Conservation (phyloP, 2,329 filamentous ascomycete genomes). For the Ustulina deusta region DNA sequence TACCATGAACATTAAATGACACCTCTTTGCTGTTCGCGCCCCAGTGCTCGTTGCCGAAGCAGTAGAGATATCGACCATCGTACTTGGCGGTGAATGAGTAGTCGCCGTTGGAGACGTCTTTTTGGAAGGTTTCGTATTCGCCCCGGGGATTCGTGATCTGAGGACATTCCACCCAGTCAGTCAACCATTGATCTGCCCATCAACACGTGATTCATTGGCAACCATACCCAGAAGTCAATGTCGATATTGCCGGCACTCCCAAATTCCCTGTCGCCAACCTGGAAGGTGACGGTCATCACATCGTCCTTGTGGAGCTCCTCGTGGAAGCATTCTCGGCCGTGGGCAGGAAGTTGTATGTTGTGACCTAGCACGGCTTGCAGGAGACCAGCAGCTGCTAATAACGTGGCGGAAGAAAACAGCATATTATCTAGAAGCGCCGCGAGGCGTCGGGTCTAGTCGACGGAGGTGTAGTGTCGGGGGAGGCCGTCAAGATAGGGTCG, state of each 20-base stretch:
- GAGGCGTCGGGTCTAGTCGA: slow-evolving; percentile 28
- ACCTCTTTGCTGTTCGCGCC: slow-evolving; percentile 96
- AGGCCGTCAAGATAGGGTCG: slow-evolving; percentile 26
- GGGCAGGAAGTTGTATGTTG: slow-evolving; percentile 94
- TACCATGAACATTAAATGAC: slow-evolving; percentile 98
- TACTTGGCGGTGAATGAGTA: slow-evolving; percentile 87
- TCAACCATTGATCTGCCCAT: slow-evolving; percentile 16
- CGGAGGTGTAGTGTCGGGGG: slow-evolving; percentile 17
- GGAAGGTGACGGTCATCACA: slow-evolving; percentile 98
- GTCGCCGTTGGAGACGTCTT: slow-evolving; percentile 87
- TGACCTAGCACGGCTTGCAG: slow-evolving; percentile 73
- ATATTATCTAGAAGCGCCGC: slow-evolving; percentile 50
- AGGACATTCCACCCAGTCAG: slow-evolving; percentile 36
- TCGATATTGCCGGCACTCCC: slow-evolving; percentile 94
- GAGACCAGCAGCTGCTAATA: slow-evolving; percentile 66
- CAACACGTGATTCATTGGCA: neutral
- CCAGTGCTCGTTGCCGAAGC: slow-evolving; percentile 99
- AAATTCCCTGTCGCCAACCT: slow-evolving; percentile 97
- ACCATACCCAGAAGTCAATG: slow-evolving; percentile 94
- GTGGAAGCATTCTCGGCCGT: slow-evolving; percentile 98
- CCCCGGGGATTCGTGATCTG: slow-evolving; percentile 83
- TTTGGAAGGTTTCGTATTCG: slow-evolving; percentile 82
- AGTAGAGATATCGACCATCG: slow-evolving; percentile 94
- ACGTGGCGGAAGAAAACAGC: slow-evolving; percentile 58
- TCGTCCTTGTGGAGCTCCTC: slow-evolving; percentile 92